These are phyloP conservation scores for Colletotrichum sojae DNA, from an alignment of 2,329 filamentous ascomycete genomes.

Conservation along the genomic window DNA sequence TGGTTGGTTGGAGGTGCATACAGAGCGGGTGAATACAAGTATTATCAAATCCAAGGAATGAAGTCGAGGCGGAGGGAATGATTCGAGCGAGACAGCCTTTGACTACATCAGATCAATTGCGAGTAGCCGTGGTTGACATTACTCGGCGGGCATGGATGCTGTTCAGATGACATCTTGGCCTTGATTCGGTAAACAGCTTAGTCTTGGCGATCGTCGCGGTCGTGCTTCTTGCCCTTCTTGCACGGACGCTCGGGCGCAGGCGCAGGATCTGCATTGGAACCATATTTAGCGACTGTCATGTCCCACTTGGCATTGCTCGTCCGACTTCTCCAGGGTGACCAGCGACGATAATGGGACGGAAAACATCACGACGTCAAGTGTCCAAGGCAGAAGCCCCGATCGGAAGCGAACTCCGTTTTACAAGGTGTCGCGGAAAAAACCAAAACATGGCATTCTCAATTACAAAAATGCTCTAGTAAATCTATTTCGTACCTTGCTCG, in stretches of 20 bases:
- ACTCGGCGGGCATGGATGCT: no score
- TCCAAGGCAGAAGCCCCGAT: background rate
- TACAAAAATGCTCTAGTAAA: constrained; percentile 9
- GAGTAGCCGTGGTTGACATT: no score
- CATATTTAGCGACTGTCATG: constrained; percentile 26
- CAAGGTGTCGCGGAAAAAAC: background rate
- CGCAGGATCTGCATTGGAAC: constrained; percentile 9
- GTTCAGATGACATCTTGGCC: background rate
- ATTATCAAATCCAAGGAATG: background rate
- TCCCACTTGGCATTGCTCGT: constrained; percentile 21
- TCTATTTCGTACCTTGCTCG: constrained; percentile 31
- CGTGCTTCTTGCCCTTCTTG: constrained; percentile 26
- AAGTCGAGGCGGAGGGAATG: background rate
- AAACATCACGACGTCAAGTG: background rate
- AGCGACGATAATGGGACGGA: background rate
- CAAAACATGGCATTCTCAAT: background rate
- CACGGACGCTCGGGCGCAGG: constrained; percentile 8
- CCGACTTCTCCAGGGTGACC: no score
- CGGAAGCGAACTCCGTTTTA: no score
- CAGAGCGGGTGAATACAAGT: background rate
- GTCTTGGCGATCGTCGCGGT: constrained; percentile 16
- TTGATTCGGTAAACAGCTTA: background rate
- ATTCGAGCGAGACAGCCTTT: no score
- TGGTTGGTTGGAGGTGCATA: background rate
- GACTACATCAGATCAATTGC: no score